These are phyloP conservation scores for Russula foetens DNA, from an alignment of 768 basidiomycete species.

Conservation along the genomic window DNA sequence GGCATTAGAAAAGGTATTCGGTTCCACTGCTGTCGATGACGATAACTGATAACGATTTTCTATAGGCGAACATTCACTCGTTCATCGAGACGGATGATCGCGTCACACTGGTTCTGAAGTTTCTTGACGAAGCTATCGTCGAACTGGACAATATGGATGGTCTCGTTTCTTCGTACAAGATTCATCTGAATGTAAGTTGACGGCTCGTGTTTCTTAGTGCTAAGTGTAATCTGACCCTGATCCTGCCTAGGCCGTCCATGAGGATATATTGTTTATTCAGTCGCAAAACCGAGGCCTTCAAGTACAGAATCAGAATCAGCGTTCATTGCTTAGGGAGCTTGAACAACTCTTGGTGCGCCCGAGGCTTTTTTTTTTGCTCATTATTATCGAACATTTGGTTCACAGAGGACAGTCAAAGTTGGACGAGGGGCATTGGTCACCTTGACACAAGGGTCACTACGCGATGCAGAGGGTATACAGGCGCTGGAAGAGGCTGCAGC, in stretches of 20 bases:
- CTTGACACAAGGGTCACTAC: conserved; percentile 84
- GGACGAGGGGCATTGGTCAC: conserved; percentile 62
- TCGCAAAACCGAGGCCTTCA: conserved; percentile 94
- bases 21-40: conserved; percentile 6
- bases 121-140: conserved; percentile 79
- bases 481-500: conserved; percentile 75
- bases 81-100: conserved; percentile 96
- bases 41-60: neutral
- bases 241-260: conserved; percentile 68
- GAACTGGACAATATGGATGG: conserved; percentile 90
- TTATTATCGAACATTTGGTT: neutral
- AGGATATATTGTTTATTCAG: conserved; percentile 94
- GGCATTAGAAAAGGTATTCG: conserved; percentile 81
- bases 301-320: conserved; percentile 95
- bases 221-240: conserved; percentile 11
- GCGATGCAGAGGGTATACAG: conserved; percentile 67
- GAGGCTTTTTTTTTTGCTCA: neutral
- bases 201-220: neutral
- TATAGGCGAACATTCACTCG: conserved; percentile 92
- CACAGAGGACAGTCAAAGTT: conserved; percentile 92
- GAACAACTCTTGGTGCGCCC: conserved; percentile 68
- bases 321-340: conserved; percentile 72
- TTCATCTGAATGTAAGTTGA: conserved; percentile 79
- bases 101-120: conserved; percentile 74
- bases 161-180: conserved; percentile 87